These are phyloP conservation scores for Artomyces pyxidatus DNA, from an alignment of 768 basidiomycete genomes.

Conservation along the genomic window DNA sequence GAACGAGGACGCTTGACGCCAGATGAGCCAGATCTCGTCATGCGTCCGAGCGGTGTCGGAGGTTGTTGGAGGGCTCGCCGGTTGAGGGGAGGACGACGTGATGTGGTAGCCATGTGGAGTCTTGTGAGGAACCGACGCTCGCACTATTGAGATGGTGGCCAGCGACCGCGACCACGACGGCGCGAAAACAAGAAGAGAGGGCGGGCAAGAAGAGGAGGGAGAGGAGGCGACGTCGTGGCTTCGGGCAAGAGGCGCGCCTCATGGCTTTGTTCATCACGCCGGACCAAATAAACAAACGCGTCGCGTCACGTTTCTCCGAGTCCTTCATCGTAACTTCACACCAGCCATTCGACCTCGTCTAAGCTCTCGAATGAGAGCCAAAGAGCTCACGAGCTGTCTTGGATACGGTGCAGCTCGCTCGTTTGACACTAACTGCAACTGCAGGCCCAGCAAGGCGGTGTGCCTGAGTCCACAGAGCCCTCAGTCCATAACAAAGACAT, in stretches of 20 bases:
- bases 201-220: conserved; percentile 1
- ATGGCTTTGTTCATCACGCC: conserved; percentile 2
- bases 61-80: conserved; percentile 14
- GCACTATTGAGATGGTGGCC: background rate
- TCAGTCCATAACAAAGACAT: no score
- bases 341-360: no score
- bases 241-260: background rate
- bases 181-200: background rate
- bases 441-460: no score
- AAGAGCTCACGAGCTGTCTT: no score
- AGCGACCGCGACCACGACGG: background rate
- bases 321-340: no score
- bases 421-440: no score
- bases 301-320: conserved; percentile 7
- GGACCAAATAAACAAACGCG: conserved; percentile 14
- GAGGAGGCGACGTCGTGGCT: conserved; percentile 1
- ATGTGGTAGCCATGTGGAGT: conserved; percentile 10
- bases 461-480: no score
- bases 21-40: conserved; percentile 9
- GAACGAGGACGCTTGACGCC: conserved; percentile 13
- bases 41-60: conserved; percentile 9
- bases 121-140: background rate
- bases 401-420: no score
- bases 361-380: no score
- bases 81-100: conserved; percentile 13